Evolutionary conservation across 345 rosid species (phyloP).

Genomic region (Populus deltoides): DNA sequence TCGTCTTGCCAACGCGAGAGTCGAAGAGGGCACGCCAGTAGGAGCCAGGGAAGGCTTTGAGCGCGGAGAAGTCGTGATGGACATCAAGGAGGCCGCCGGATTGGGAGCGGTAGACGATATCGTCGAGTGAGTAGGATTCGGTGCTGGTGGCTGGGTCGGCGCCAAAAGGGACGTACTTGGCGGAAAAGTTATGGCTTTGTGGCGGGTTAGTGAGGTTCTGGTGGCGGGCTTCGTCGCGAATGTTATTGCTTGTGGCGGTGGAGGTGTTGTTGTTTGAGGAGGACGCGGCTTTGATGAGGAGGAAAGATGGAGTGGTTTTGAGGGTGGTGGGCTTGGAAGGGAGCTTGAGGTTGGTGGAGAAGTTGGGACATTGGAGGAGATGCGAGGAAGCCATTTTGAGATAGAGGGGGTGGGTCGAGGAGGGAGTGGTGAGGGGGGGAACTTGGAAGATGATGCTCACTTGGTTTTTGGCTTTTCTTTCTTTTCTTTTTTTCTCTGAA

Average conservation of each 20-base stretch:
- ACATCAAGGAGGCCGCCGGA: conserved; percentile 32
- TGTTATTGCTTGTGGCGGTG: conserved; percentile 22
- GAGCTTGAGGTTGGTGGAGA: background rate
- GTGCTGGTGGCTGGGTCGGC: conserved; percentile 18
- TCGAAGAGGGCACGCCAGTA: conserved; percentile 25
- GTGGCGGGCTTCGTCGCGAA: conserved; percentile 57
- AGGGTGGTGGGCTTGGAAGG: background rate
- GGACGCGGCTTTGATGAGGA: conserved; percentile 12
- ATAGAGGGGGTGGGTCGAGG: background rate
- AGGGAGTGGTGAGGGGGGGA: background rate
- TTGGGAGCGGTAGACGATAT: conserved; percentile 25
- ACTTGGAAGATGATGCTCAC: too few relatives aligned
- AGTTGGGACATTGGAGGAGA: conserved; percentile 8
- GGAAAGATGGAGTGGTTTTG: conserved; percentile 11
- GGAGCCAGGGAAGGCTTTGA: conserved; percentile 22
- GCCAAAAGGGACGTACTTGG: conserved; percentile 59
- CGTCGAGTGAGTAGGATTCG: conserved; percentile 30
- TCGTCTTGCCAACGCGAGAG: conserved; percentile 25
- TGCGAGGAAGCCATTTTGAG: conserved; percentile 34
- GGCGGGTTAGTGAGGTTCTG: conserved; percentile 23
- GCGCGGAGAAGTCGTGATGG: conserved; percentile 25
- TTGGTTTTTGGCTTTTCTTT: too few relatives aligned
- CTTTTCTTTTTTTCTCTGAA: too few relatives aligned
- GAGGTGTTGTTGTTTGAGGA: conserved; percentile 10
- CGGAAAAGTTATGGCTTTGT: conserved; percentile 33